Evolutionary conservation across 768 basidiomycete genomes (phyloP).

Genomic region (Astraeus odoratus): DNA sequence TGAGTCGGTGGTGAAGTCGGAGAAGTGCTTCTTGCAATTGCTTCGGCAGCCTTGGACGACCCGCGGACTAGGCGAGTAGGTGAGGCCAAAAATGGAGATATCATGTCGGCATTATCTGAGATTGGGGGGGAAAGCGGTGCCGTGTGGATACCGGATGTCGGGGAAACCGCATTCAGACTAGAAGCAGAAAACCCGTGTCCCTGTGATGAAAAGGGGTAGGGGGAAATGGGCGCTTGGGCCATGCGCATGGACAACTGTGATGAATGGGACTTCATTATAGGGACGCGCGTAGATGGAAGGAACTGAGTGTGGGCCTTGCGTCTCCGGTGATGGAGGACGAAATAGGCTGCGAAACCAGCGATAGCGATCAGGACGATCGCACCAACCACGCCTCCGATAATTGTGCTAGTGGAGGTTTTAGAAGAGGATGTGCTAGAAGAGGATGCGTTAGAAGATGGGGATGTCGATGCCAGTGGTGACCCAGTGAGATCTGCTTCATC

Average conservation of each 20-base stretch:
- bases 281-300: neutral
- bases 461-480: neutral
- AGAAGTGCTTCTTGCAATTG: neutral
- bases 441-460: conserved; percentile 1
- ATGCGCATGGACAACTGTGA: neutral
- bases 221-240: neutral
- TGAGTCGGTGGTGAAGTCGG: conserved; percentile 3
- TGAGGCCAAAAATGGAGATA: conserved; percentile 16
- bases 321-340: conserved; percentile 8
- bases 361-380: conserved; percentile 10
- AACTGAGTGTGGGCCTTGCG: neutral
- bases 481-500: conserved; percentile 14
- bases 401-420: conserved; percentile 5
- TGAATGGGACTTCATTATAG: neutral
- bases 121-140: neutral
- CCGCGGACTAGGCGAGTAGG: conserved; percentile 1
- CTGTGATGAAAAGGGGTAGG: neutral
- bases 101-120: conserved; percentile 16
- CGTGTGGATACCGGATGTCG: neutral
- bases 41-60: conserved; percentile 5
- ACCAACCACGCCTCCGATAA: conserved; percentile 20
- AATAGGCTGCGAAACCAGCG: conserved; percentile 7
- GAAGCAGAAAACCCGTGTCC: conserved; percentile 9
- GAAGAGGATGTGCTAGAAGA: conserved; percentile 8
- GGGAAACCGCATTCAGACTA: conserved; percentile 5